Conservation (phyloP, 768 basidiomycete species). For the Coprinopsis strossmayeri region DNA sequence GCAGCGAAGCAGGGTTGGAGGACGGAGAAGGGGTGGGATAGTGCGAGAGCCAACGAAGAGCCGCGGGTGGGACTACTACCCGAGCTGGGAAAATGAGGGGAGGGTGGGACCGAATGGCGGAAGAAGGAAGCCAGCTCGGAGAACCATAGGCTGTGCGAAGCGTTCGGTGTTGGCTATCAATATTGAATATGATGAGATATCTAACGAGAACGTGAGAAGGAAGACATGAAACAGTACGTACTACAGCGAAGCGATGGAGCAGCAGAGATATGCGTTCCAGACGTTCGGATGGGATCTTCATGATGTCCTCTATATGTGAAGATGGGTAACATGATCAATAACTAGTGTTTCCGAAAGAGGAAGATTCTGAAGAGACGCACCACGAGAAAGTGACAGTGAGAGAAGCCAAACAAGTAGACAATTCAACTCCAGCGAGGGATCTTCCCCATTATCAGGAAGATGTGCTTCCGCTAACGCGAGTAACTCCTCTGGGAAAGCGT, state of each 20-base stretch:
- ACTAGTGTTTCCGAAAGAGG: not conserved
- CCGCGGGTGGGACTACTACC: not conserved
- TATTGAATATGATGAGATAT: not conserved
- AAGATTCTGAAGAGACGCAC: constrained; percentile 23
- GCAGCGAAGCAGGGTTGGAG: constrained; percentile 30
- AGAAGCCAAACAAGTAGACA: constrained; percentile 34
- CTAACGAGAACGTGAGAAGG: constrained; percentile 4
- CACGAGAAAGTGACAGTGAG: constrained; percentile 30
- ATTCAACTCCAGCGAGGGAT: constrained; percentile 16
- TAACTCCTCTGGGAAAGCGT: constrained; percentile 33
- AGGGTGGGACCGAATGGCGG: not conserved
- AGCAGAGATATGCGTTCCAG: not conserved
- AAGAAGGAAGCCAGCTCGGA: not conserved
- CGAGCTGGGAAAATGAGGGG: not conserved
- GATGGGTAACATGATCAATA: not conserved
- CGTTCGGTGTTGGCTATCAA: not conserved
- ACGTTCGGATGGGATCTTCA: not conserved
- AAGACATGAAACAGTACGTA: not conserved
- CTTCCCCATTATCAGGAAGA: constrained; percentile 9
- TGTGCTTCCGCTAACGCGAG: constrained; percentile 22
- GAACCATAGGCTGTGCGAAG: constrained; percentile 1
- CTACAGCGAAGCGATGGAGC: not conserved
- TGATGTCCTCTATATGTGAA: not conserved
- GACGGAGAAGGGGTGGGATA: not conserved
- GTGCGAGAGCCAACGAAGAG: not conserved